Evolutionary conservation across 768 basidiomycete genomes (phyloP), one percentile per base, ranked within the genome.

Genomic region (Steccherinum ochraceum): DNA sequence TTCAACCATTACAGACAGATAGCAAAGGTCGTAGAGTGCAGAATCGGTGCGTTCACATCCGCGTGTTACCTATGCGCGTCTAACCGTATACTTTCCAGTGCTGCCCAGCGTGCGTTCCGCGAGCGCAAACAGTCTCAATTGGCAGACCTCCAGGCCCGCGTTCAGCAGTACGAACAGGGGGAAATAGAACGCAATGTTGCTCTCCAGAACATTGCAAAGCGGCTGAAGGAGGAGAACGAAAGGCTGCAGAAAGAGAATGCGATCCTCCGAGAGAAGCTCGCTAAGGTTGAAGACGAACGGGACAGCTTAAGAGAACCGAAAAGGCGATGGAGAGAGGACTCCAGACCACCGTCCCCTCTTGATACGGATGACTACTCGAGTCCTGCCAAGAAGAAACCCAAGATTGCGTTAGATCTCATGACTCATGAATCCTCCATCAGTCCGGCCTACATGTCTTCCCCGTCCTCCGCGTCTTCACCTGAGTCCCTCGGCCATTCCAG

Each of bases 81-180:
- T 50, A 24, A 39, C 52, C 30, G 30, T 35, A 35, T 35, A 35
- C 30, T 16, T 23, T 40, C 13, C 58, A 91, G 91, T 62, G 88
- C 86, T 24, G 90, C 90, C 12, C 91, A 93, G 63, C 84, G 91
- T 30, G 90, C 91, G 12, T 93, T 93, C 67, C 79, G 91, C 45
- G 91, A 93, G 62, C 80, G 91, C 53, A 93, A 89, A 68, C 89
- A 93, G 63, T 83, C 86, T 3, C 90, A 92, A 61, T 83, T 93
- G 27, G 83, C 87, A 7, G 90, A 92, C 55, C 77, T 93, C 27
- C 90, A 93, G 67, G 85, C 89, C 46, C 86, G 89, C 44, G 73
- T 93, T 46, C 83, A 87, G 55, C 79, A 80, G 18, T 93, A 91
- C 59, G 90, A 93, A 64, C 87, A 89, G 63, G 91, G 91, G n/a